phyloP scores from a whole-genome alignment of 2,329 filamentous ascomycete genomes.

The Hawksworthiomyces lignivorus region DNA sequence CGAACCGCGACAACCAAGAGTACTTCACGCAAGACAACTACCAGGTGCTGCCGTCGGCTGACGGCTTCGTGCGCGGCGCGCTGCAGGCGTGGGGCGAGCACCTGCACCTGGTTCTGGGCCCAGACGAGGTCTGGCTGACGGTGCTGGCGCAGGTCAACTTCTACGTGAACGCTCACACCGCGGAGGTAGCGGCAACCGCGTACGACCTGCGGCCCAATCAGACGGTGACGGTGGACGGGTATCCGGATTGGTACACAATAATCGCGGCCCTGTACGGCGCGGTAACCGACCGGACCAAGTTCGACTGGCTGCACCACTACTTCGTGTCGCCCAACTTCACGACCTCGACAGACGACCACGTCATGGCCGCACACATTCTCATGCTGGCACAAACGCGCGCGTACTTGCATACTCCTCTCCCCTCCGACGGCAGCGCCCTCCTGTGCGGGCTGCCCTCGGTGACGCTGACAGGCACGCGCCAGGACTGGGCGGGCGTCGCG shows the following conservation, averaged over 20 bases:
- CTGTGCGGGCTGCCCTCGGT: constrained; percentile 35
- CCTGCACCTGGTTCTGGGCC: constrained; percentile 40
- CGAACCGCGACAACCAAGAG: constrained; percentile 8
- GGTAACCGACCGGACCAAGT: constrained; percentile 27
- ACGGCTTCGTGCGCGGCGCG: constrained; percentile 36
- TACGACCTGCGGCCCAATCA: constrained; percentile 40
- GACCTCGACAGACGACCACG: constrained; percentile 31
- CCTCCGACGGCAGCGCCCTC: constrained; percentile 20
- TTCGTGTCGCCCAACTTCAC: constrained; percentile 37
- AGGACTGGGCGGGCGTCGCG: constrained; percentile 34
- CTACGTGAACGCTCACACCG: constrained; percentile 40
- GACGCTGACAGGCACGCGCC: constrained; percentile 29
- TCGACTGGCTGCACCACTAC: constrained; percentile 27
- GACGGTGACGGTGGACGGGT: constrained; percentile 27
- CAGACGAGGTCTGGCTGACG: constrained; percentile 49
- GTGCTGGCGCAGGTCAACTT: constrained; percentile 44
- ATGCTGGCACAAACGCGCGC: constrained; percentile 14
- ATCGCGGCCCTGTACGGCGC: constrained; percentile 28
- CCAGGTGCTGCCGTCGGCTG: constrained; percentile 18
- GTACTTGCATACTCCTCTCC: constrained; percentile 27
- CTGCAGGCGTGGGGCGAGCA: constrained; percentile 42
- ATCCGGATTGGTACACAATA: constrained; percentile 16
- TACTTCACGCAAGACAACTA: constrained; percentile 6
- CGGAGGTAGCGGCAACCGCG: constrained; percentile 24
- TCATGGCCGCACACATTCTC: constrained; percentile 22